A percentile compares a stretch with the other conserved stretches of the same genome.
phyloP scores from a whole-genome alignment of 2,329 filamentous ascomycete genomes.

The Neoascochyta sp. region DNA sequence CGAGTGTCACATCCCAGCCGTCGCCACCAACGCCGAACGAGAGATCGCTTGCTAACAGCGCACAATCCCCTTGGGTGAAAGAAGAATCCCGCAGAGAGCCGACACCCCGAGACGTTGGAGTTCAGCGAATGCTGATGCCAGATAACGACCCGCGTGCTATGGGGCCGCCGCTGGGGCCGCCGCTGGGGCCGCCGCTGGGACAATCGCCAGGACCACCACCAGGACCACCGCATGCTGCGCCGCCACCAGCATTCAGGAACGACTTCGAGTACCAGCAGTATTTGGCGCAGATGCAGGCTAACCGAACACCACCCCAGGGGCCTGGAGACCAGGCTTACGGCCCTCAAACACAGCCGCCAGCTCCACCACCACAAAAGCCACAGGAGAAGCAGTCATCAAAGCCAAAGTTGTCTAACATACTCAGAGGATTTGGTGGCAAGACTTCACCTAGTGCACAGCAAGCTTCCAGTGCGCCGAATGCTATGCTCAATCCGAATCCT shows the following conservation, averaged over 20 bases:
- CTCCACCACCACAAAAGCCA: no score
- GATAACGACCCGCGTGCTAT: conserved; percentile 14
- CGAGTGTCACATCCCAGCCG: no score
- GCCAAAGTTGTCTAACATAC: conserved; percentile 40
- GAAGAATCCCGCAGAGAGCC: no score
- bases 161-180: conserved; percentile 6
- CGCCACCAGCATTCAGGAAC: conserved; percentile 17
- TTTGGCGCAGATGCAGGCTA: conserved; percentile 30
- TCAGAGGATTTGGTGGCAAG: conserved; percentile 42
- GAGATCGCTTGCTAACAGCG: no score
- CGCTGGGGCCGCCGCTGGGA: conserved; percentile 9
- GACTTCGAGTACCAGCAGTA: conserved; percentile 32
- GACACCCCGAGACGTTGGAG: no score
- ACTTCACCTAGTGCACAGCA: conserved; percentile 13
- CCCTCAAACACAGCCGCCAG: no score
- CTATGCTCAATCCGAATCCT: conserved; percentile 1
- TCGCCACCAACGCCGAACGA: no score
- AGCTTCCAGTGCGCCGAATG: conserved; percentile 3
- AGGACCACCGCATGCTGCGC: conserved; percentile 6
- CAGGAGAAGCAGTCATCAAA: conserved; percentile 24
- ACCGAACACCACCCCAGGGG: conserved; percentile 42
- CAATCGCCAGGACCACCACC: no score
- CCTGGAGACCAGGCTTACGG: conserved; percentile 41
- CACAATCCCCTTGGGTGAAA: no score
- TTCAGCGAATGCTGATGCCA: conserved; percentile 8